Conservation (phyloP, 164 flowering plant species). For the Sextonia rubra region DNA sequence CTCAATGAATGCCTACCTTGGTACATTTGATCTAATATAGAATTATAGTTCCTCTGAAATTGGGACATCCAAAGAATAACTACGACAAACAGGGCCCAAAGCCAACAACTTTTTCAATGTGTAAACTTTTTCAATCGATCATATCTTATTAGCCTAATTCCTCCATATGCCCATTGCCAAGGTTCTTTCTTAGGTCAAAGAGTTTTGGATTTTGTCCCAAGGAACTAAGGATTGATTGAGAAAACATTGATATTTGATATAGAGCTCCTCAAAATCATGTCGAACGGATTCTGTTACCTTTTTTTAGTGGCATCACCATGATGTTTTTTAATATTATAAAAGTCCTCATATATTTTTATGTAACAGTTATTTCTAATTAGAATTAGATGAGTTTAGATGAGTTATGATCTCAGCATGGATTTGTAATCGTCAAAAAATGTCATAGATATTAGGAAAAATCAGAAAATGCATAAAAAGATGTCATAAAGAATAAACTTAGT, state of each 20-base stretch:
- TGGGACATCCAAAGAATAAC: constrained; percentile 93
- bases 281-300: constrained; percentile 31
- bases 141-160: background rate
- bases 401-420: no score
- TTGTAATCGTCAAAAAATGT: no score
- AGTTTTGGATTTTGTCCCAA: constrained; percentile 89
- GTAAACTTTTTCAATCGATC: background rate
- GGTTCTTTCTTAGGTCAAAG: constrained; percentile 57
- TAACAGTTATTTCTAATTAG: no score
- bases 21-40: constrained; percentile 45
- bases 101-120: constrained; percentile 91
- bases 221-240: constrained; percentile 93
- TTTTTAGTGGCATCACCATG: no score
- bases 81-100: constrained; percentile 70
- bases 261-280: constrained; percentile 76
- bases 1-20: constrained; percentile 4
- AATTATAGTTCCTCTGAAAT: constrained; percentile 92
- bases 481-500: no score
- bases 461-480: no score
- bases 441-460: no score
- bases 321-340: no score
- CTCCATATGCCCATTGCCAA: background rate
- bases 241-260: constrained; percentile 92
- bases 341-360: no score
- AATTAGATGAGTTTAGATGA: no score